Evolutionary conservation across 1,139 yeast genomes (phyloP).

Genomic region (Magnusiomyces suaveolens): DNA sequence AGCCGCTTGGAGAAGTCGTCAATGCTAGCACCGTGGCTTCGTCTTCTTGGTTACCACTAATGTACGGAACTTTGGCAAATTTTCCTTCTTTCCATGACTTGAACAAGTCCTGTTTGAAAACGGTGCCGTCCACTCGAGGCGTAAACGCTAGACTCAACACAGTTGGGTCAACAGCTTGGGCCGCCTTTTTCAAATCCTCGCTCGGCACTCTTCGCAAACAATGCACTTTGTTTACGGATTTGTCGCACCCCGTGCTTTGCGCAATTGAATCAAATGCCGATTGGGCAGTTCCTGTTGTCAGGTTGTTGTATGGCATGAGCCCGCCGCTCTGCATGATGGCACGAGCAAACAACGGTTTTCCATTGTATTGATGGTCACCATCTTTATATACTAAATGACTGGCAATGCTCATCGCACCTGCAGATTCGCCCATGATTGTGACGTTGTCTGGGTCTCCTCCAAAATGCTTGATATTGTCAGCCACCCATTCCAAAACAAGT

Average conservation of each 20-base stretch:
- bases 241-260: conserved; percentile 13
- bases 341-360: conserved; percentile 23
- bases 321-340: conserved; percentile 22
- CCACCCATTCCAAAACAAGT: conserved; percentile 32
- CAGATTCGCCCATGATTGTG: conserved; percentile 33
- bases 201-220: conserved; percentile 6
- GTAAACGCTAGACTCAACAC: conserved; percentile 11
- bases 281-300: conserved; percentile 7
- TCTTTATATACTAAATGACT: conserved; percentile 25
- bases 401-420: conserved; percentile 31
- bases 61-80: conserved; percentile 16
- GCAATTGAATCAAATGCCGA: conserved; percentile 11
- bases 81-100: conserved; percentile 10
- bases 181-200: neutral
- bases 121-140: neutral
- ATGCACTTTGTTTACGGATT: neutral
- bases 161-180: conserved; percentile 4
- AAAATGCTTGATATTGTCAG: conserved; percentile 28
- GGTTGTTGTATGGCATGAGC: conserved; percentile 2
- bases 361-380: conserved; percentile 19
- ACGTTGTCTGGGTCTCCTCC: conserved; percentile 33
- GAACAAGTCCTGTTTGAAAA: conserved; percentile 8
- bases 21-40: conserved; percentile 16
- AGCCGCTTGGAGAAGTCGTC: neutral
- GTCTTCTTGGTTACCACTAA: conserved; percentile 16